Evolutionary conservation across 208 protist genomes (phyloP), one percentile per base, ranked within the genome.

Genomic region (Trypanosomatidae sp.): DNA sequence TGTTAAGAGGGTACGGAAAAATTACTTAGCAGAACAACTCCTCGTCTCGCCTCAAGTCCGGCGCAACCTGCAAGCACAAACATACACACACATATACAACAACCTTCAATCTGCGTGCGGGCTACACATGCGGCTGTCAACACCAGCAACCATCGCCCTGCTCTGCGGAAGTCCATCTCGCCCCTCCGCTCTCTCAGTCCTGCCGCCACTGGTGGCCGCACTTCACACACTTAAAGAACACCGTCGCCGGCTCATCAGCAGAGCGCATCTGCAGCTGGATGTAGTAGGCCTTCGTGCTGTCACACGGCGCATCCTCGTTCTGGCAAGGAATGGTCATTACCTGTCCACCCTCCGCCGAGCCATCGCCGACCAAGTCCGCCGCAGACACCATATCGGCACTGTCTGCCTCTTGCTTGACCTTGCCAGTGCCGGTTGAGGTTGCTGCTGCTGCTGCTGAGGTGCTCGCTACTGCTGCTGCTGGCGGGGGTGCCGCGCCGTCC

Each of bases 211-310:
- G 85, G 74, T 93, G 86, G 49, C 89, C 89, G 74, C 98, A 99
- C 71, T 97, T 88, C 19, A 91, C 80, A 77, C 98, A 99, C 73
- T 91, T 95, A 74, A 97, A 99, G 81, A 99, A 99, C 5, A 93
- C 98, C 22, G 98, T 99, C 58, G 97, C 94, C 28, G 99, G 98
- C 86, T 99, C 99, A 90, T 99, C 99, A 9, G 98, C 98, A 17
- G 94, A 98, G 36, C 99, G 91, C 75, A 98, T 99, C 83, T 99
- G 99, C 65, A 99, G 85, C 72, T 99, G 97, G 53, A 98, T 89
- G 77, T 95, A 99, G 73, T 91, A 98, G 10, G 98, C 97, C 67
- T 89, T 81, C 13, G 79, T 69, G 60, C 97, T 80, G 33, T 82
- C 80, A 74, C 98, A 99, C 56, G 60, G 49, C 28, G 68, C 74